Conservation (phyloP, 495 filamentous ascomycete species). For the Penicillium psychrofluorescens region DNA sequence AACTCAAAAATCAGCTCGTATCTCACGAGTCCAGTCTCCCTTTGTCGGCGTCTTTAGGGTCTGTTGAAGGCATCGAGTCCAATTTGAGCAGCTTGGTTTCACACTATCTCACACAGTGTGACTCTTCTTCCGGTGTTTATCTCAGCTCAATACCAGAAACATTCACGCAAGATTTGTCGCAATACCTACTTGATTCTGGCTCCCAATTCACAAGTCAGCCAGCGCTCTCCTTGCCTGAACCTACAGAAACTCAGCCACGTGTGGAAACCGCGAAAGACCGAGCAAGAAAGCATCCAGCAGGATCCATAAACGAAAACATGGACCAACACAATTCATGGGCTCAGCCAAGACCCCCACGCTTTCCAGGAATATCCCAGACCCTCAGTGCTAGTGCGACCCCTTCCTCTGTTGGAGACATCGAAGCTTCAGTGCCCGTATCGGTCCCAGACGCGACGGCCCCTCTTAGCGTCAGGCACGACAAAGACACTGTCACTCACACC, state of each 20-base stretch:
- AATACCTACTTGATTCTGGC: background rate
- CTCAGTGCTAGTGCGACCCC: conserved; percentile 24
- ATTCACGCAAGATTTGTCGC: background rate
- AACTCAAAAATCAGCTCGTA: background rate
- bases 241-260: background rate
- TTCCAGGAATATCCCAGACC: conserved; percentile 1
- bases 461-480: conserved; percentile 31
- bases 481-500: conserved; percentile 11
- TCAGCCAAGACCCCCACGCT: conserved; percentile 10
- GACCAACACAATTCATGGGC: conserved; percentile 25
- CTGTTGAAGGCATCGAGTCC: background rate
- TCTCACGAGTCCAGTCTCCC: too few species aligned
- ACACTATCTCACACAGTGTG: background rate
- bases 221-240: background rate
- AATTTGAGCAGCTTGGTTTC: background rate
- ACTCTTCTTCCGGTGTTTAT: background rate
- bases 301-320: conserved; percentile 11
- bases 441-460: conserved; percentile 27
- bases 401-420: conserved; percentile 38
- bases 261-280: conserved; percentile 10
- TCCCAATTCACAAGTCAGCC: background rate
- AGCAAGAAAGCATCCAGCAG: conserved; percentile 4
- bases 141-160: conserved; percentile 3
- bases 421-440: conserved; percentile 19
- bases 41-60: background rate